Conservation (phyloP, 2,329 filamentous ascomycete genomes). For the Blastomyces gilchristii region DNA sequence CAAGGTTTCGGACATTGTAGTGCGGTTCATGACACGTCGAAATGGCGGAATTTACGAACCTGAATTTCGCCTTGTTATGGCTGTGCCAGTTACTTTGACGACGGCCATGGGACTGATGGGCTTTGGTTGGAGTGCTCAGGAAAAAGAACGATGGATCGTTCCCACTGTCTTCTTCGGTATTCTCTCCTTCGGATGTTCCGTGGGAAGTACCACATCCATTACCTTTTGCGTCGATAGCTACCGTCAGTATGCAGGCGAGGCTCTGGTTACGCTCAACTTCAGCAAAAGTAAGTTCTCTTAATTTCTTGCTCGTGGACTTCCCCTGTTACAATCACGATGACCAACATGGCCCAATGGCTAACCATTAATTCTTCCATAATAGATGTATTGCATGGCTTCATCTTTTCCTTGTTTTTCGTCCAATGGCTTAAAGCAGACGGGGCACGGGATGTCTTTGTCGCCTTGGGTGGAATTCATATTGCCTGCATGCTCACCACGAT, state of each 20-base stretch:
- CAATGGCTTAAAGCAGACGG: conserved; percentile 70
- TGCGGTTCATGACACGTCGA: conserved; percentile 66
- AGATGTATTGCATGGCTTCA: conserved; percentile 74
- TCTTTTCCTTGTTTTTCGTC: conserved; percentile 82
- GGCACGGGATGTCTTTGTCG: conserved; percentile 66
- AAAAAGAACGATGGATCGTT: conserved; percentile 72
- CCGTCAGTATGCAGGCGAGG: conserved; percentile 84
- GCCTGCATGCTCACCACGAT: conserved; percentile 63
- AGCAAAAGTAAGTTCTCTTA: conserved; percentile 56
- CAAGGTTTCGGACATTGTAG: conserved; percentile 74
- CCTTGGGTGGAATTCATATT: conserved; percentile 77
- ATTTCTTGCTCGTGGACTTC: not conserved
- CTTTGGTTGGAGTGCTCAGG: conserved; percentile 83
- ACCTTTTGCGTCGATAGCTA: conserved; percentile 93
- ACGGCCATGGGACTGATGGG: conserved; percentile 85
- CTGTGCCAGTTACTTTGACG: conserved; percentile 62
- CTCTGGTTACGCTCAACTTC: conserved; percentile 87
- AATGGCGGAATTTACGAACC: conserved; percentile 95
- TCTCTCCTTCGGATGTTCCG: conserved; percentile 80
- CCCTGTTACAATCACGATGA: not conserved
- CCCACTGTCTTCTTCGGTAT: conserved; percentile 89
- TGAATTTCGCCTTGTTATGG: conserved; percentile 87
- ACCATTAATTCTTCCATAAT: conserved; percentile 11
- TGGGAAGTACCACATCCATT: conserved; percentile 83
- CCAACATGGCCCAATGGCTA: conserved; percentile 9